These are phyloP conservation scores for Malus asiatica DNA, from an alignment of 306 rosid genomes.

Conservation along the genomic window DNA sequence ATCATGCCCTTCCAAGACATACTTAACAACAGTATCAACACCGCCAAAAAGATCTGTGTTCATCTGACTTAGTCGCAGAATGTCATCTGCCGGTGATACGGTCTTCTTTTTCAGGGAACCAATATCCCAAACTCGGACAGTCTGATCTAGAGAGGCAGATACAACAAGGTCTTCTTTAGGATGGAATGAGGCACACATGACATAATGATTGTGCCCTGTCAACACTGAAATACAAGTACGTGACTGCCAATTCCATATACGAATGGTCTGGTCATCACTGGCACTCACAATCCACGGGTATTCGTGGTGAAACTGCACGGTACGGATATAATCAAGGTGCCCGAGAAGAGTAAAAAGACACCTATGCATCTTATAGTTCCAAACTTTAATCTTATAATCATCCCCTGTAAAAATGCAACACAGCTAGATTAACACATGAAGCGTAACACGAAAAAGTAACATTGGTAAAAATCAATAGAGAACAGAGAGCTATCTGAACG, in stretches of 20 bases:
- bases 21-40: conserved; percentile 84
- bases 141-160: conserved; percentile 94
- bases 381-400: conserved; percentile 95
- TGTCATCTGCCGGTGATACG: conserved; percentile 88
- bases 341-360: conserved; percentile 93
- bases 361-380: conserved; percentile 97
- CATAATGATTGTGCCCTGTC: conserved; percentile 97
- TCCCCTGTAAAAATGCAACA: conserved; percentile 59
- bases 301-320: conserved; percentile 95
- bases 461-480: neutral
- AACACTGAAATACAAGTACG: conserved; percentile 92
- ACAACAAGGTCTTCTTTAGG: conserved; percentile 92
- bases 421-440: neutral
- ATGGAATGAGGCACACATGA: conserved; percentile 94
- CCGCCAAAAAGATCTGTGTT: conserved; percentile 95
- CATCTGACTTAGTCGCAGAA: conserved; percentile 87
- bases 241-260: conserved; percentile 99
- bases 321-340: conserved; percentile 94
- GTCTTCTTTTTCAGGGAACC: conserved; percentile 86
- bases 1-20: conserved; percentile 97
- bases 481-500: neutral
- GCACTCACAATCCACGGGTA: conserved; percentile 96
- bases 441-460: neutral
- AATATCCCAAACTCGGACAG: conserved; percentile 98
- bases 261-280: conserved; percentile 97